Conservation (phyloP, 1,139 yeast genomes). For the Geotrichum reessii region DNA sequence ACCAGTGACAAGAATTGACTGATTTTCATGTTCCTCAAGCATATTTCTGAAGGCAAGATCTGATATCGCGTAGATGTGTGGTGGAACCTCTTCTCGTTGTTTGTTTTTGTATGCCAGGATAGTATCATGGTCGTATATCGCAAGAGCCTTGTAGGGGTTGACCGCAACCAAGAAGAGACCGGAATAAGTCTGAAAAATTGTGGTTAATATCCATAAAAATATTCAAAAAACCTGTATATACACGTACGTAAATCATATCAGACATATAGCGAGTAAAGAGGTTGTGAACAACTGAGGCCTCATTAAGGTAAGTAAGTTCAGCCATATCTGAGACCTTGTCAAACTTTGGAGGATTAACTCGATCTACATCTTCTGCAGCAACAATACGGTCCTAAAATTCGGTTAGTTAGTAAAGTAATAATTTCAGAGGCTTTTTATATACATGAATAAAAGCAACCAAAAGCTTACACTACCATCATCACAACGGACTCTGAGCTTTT, state of each 20-base stretch:
- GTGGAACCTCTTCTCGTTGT: constrained; percentile 46
- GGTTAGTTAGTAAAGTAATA: background rate
- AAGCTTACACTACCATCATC: constrained; percentile 43
- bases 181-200: constrained; percentile 46
- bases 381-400: constrained; percentile 38
- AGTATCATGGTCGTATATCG: constrained; percentile 63
- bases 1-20: constrained; percentile 91
- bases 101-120: constrained; percentile 49
- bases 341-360: constrained; percentile 78
- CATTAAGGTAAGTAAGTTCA: constrained; percentile 86
- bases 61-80: constrained; percentile 90
- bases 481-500: constrained; percentile 49
- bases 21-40: constrained; percentile 65
- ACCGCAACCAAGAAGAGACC: constrained; percentile 94
- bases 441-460: background rate
- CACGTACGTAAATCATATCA: constrained; percentile 59
- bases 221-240: constrained; percentile 31
- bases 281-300: constrained; percentile 88
- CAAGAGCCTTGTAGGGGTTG: constrained; percentile 77
- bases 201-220: constrained; percentile 3
- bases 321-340: constrained; percentile 95
- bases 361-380: constrained; percentile 48
- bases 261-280: constrained; percentile 58
- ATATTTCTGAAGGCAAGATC: constrained; percentile 81
- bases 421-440: background rate